Base-by-base conservation (phyloP, 257 asterid species). In the Scutellaria galericulata region DNA sequence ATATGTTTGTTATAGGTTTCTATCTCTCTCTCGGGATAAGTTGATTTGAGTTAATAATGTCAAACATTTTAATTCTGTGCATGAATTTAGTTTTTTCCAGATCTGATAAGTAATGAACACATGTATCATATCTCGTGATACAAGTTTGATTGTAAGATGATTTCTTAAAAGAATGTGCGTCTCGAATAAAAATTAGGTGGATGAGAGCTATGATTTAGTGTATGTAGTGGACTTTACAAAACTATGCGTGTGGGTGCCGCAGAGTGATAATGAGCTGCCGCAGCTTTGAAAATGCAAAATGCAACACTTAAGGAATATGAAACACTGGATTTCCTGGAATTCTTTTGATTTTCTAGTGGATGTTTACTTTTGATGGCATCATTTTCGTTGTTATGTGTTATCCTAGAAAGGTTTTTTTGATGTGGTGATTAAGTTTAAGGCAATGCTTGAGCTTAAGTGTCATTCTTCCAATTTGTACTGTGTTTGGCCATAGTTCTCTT, bases 101-200 rank as follows among this genome's bases (percentile, higher is more conserved):
- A 72, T 75, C 79, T 74, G 82, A 10, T 46, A 41, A 22, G 68
- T 63, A 74, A 64, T 45, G 74, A 59, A 7, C 12, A 7, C 53
- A 51, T 58, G 68, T 27, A 7, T 35, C 1, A 53, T 31, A 35
- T 72, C 20, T 54, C 12, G 13, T 40, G 74, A 14, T 45, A 9
- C 64, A 44, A 62, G 56, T 75, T 71, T 63, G 27, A 13, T 61
- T 63, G 67, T 39, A 37, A 27, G 75, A 14, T 37, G 64, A 50
- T 59, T 50, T 55, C 41, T 54, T 18, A 57, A 13, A 35, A 57
- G 52, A 35, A 51, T 39, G 64, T 8, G 40, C 42, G 8, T 39
- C 1, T 46, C 20, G 3, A 58, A 13, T 46, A 20, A 20, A 55
- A 50, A 50, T 63, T 73, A 9, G 61, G 61, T 54, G 11, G 20